These are phyloP conservation scores for Trichophyton verrucosum DNA, from an alignment of 2,329 filamentous ascomycete species.

Conservation along the genomic window DNA sequence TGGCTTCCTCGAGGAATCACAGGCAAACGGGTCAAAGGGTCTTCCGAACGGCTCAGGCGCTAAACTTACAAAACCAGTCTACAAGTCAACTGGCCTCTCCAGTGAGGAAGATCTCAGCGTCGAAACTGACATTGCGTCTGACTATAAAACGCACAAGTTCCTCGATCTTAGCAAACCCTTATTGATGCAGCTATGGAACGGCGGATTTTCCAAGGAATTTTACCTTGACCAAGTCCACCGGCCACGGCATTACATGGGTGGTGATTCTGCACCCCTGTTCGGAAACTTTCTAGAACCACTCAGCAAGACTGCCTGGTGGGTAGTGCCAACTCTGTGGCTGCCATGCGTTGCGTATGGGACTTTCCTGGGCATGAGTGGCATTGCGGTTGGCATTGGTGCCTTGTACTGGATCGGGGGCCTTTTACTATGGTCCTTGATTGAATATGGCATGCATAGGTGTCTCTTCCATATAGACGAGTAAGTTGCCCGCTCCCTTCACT, in stretches of 20 bases:
- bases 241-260: slow-evolving; percentile 89
- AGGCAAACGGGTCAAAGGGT: slow-evolving; percentile 13
- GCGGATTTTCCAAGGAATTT: slow-evolving; percentile 87
- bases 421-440: slow-evolving; percentile 74
- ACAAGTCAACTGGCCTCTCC: slow-evolving; percentile 68
- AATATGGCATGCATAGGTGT: slow-evolving; percentile 80
- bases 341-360: slow-evolving; percentile 67
- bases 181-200: slow-evolving; percentile 74
- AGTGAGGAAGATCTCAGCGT: slow-evolving; percentile 72
- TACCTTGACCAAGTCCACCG: slow-evolving; percentile 94
- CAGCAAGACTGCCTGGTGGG: slow-evolving; percentile 87
- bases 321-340: slow-evolving; percentile 73
- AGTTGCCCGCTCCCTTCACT: slow-evolving; percentile 24
- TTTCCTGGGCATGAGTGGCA: slow-evolving; percentile 50
- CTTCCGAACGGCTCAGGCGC: slow-evolving; percentile 31
- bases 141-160: slow-evolving; percentile 89
- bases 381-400: slow-evolving; percentile 39
- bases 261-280: slow-evolving; percentile 82
- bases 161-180: slow-evolving; percentile 77
- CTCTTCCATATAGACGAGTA: slow-evolving; percentile 91
- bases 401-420: slow-evolving; percentile 60
- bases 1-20: slow-evolving; percentile 51
- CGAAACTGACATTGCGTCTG: slow-evolving; percentile 62
- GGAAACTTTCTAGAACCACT: slow-evolving; percentile 98
- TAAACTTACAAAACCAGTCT: slow-evolving; percentile 32